A percentile compares a stretch with the other conserved stretches of the same genome.
These are phyloP conservation scores for Petrea volubilis DNA, from an alignment of 257 asterid species.

Conservation along the genomic window DNA sequence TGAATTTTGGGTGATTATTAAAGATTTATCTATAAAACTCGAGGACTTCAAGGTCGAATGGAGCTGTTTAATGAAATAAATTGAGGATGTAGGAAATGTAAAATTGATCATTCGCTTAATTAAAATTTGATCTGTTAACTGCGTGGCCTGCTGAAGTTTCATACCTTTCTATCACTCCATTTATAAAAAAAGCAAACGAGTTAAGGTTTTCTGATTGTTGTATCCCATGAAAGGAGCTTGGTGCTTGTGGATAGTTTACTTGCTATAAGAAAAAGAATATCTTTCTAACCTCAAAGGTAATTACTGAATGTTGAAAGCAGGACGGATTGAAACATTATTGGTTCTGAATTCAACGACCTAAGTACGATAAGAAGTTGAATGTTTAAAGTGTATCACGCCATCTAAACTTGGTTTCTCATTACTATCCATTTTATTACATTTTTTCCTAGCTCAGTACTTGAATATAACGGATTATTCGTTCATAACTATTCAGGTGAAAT, in stretches of 20 bases:
- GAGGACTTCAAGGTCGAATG: constrained; percentile 3
- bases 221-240: constrained; percentile 8
- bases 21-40: background rate
- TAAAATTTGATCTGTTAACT: constrained; percentile 10
- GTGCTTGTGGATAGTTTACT: constrained; percentile 11
- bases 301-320: background rate
- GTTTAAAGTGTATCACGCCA: background rate
- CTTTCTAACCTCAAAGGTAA: background rate
- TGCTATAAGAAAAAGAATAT: constrained; percentile 1
- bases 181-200: background rate
- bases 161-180: background rate
- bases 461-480: background rate
- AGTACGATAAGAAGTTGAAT: constrained; percentile 11
- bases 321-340: background rate
- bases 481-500: background rate
- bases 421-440: background rate
- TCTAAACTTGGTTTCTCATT: constrained; percentile 1
- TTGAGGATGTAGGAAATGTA: constrained; percentile 1
- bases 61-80: constrained; percentile 3
- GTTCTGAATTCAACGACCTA: background rate
- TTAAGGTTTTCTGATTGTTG: constrained; percentile 4
- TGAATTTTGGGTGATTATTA: background rate
- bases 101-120: background rate
- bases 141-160: constrained; percentile 8
- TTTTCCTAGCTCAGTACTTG: background rate